phyloP scores from a whole-genome alignment of 148 eudicot species.

The Rhododendron mucronatum region DNA sequence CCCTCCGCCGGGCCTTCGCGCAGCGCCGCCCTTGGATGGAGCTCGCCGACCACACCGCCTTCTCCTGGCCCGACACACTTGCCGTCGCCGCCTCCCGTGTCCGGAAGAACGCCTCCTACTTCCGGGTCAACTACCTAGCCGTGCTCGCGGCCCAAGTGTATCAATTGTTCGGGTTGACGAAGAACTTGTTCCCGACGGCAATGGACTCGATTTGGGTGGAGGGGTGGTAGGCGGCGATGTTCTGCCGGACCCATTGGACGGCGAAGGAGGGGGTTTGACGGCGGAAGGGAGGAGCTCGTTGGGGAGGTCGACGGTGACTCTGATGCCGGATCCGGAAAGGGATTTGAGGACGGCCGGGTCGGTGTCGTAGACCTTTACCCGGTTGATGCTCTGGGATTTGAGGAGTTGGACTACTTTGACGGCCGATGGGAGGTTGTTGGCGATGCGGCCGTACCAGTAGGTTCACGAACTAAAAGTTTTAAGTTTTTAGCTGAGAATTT shows the following conservation, averaged over 20 bases:
- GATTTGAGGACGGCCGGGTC: constrained; percentile 73
- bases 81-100: constrained; percentile 61
- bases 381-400: constrained; percentile 43
- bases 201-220: constrained; percentile 66
- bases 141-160: constrained; percentile 18
- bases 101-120: constrained; percentile 59
- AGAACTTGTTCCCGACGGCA: constrained; percentile 84
- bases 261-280: constrained; percentile 51
- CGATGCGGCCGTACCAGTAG: constrained; percentile 51
- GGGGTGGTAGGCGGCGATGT: constrained; percentile 55
- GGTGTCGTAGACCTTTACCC: constrained; percentile 77
- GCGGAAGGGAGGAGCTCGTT: constrained; percentile 65
- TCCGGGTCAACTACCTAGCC: constrained; percentile 63
- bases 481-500: too few relatives aligned
- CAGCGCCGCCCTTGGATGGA: constrained; percentile 73
- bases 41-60: constrained; percentile 55
- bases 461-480: too few relatives aligned
- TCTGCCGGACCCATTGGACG: constrained; percentile 50
- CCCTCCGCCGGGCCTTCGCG: constrained; percentile 47
- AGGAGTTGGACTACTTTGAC: constrained; percentile 50
- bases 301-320: constrained; percentile 69
- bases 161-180: constrained; percentile 55
- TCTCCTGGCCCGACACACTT: constrained; percentile 57
- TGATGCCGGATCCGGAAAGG: constrained; percentile 45
- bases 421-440: constrained; percentile 80